Base-by-base conservation (phyloP, 257 asterid species). In the Ehretia macrophylla region DNA sequence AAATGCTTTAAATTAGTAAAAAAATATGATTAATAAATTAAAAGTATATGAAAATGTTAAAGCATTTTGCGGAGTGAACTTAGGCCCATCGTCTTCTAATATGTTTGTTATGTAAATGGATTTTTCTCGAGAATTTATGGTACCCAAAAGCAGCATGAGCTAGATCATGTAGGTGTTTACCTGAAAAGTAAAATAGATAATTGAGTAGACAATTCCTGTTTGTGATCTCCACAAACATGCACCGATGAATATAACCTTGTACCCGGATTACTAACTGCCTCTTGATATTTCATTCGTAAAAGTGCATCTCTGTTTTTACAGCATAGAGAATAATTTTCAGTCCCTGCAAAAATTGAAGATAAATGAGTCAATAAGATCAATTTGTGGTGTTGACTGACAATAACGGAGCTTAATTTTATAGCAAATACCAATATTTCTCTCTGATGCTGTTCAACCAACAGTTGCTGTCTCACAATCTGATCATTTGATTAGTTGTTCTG, bases 81-180 rank as follows among this genome's bases (percentile, higher is more conserved):
- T n/a, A n/a, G n/a, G n/a, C n/a, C n/a, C n/a, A n/a, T n/a, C n/a
- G n/a, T n/a, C n/a, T n/a, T n/a, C n/a, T n/a, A n/a, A n/a, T n/a
- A n/a, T n/a, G n/a, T n/a, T n/a, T n/a, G n/a, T n/a, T n/a, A n/a
- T n/a, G n/a, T n/a, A n/a, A n/a, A n/a, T n/a, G n/a, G 79, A 38
- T 90, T 90, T 74, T 90, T 96, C 68, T 77, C 94, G 17, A 87
- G 78, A 79, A 87, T 81, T 72, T 83, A 67, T 80, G 83, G 80
- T 90, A 87, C 56, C 81, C 78, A 39, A 95, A 70, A 72, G 98
- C 95, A 46, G 87, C 83, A 62, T 64, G 72, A 67, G 87, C 83
- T 67, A 90, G 75, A 65, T 76, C 71, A 47, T 51, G 71, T 55
- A 91, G 58, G 73, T 87, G 90, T 70, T 80, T 58, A 59, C 96